phyloP scores from a whole-genome alignment of 768 basidiomycete genomes.

The Boletellus emodensis region DNA sequence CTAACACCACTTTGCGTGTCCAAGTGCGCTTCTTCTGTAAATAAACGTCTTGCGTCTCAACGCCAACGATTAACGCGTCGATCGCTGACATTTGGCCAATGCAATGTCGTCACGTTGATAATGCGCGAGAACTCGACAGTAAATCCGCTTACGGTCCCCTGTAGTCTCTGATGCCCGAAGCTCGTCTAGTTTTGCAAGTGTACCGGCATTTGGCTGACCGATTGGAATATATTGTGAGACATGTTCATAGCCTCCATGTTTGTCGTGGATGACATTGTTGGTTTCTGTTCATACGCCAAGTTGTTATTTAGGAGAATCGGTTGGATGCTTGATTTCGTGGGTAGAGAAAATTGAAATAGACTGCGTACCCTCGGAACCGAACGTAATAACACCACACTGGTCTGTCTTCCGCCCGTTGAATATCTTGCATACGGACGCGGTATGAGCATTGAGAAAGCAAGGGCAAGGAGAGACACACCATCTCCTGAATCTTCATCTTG shows the following conservation, averaged over 20 bases:
- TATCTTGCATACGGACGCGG: conserved; percentile 49
- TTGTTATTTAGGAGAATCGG: background rate
- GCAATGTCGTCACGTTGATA: background rate
- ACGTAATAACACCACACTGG: conserved; percentile 84
- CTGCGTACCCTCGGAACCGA: conserved; percentile 69
- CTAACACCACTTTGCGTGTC: conserved; percentile 76
- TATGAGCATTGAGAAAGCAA: background rate
- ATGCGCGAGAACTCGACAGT: background rate
- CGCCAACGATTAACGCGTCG: conserved; percentile 81
- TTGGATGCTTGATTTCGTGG: background rate
- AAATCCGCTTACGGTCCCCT: conserved; percentile 59
- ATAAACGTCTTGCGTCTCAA: conserved; percentile 72
- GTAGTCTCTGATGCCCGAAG: conserved; percentile 50
- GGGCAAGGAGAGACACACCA: conserved; percentile 46
- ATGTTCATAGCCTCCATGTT: conserved; percentile 67
- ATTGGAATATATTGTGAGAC: conserved; percentile 70
- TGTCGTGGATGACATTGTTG: conserved; percentile 57
- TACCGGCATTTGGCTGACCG: conserved; percentile 58
- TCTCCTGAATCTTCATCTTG: conserved; percentile 87
- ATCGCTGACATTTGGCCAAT: conserved; percentile 48
- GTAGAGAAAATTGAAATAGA: background rate
- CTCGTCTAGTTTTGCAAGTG: conserved; percentile 61
- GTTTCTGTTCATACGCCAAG: conserved; percentile 43
- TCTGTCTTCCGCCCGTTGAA: conserved; percentile 91
- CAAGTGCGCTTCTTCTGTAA: conserved; percentile 72